Percentiles rank a stretch among this genome's conserved stretches.
These are phyloP conservation scores for Cutaneotrichosporon dermatis DNA, from an alignment of 1,284 basidiomycete species.

Conservation along the genomic window DNA sequence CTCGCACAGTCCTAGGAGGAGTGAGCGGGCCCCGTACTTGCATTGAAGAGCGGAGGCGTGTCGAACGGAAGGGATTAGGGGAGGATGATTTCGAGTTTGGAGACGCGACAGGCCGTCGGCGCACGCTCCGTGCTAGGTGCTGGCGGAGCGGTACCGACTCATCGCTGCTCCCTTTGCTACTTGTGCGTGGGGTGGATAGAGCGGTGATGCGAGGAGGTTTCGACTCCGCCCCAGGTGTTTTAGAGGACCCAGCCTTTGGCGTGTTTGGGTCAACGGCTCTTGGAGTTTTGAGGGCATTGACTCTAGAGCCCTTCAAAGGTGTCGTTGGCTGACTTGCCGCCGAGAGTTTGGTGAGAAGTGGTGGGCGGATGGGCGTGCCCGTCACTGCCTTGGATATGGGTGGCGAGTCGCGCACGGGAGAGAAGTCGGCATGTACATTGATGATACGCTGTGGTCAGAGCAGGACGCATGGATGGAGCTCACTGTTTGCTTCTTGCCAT, in stretches of 20 bases:
- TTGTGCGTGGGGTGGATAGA: too few species aligned
- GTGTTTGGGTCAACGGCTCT: neutral
- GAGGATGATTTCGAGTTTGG: too few species aligned
- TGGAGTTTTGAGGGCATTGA: neutral
- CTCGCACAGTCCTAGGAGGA: neutral
- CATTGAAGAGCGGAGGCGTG: too few species aligned
- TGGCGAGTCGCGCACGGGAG: conserved; percentile 4
- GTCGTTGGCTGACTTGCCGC: neutral
- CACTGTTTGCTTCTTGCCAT: conserved; percentile 43
- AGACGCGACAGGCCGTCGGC: too few species aligned
- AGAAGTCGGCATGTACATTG: conserved; percentile 32
- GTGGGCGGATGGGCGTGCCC: conserved; percentile 11
- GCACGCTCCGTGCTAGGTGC: too few species aligned
- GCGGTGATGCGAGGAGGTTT: too few species aligned
- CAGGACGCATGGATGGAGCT: conserved; percentile 6
- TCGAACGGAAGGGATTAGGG: too few species aligned
- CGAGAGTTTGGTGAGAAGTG: conserved; percentile 1
- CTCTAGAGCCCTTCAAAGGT: neutral
- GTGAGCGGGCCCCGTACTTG: neutral
- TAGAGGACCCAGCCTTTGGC: too few species aligned
- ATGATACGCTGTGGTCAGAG: conserved; percentile 32
- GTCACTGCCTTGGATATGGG: neutral
- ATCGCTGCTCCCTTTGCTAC: too few species aligned
- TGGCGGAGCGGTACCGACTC: too few species aligned
- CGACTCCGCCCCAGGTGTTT: too few species aligned